A percentile compares a stretch with the other conserved stretches of the same genome.
Evolutionary conservation across 2,329 filamentous ascomycete genomes (phyloP).

Genomic region (Chaetomium olivaceum): DNA sequence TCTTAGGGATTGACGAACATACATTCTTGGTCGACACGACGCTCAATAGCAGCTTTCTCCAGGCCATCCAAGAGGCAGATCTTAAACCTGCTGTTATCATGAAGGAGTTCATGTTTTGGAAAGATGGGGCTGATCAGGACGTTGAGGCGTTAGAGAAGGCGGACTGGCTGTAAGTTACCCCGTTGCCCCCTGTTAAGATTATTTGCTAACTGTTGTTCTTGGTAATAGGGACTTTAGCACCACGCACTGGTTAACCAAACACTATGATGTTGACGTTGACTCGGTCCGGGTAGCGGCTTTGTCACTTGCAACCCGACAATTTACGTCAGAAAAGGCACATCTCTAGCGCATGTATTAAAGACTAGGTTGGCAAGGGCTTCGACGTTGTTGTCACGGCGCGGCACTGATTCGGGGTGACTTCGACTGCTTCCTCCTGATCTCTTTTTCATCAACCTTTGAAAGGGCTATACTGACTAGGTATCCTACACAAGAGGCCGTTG

Average conservation of each 20-base stretch:
- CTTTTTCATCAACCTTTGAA: not conserved
- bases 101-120: constrained; percentile 24
- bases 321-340: constrained; percentile 19
- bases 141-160: not conserved
- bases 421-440: not conserved
- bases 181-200: not conserved
- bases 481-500: no score
- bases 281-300: constrained; percentile 18
- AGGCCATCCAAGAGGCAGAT: constrained; percentile 17
- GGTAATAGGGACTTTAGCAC: constrained; percentile 13
- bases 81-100: constrained; percentile 20
- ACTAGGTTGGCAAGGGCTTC: not conserved
- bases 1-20: constrained; percentile 18
- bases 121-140: constrained; percentile 21
- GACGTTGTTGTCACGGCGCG: not conserved
- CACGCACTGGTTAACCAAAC: constrained; percentile 21
- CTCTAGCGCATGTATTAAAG: not conserved
- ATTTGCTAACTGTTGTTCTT: not conserved
- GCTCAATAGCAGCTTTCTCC: constrained; percentile 18
- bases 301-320: constrained; percentile 22
- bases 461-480: no score
- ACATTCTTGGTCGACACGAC: constrained; percentile 24
- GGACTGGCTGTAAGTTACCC: constrained; percentile 7
- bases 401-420: not conserved
- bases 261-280: constrained; percentile 23